A percentile compares a stretch with the other conserved stretches of the same genome.
phyloP scores from a whole-genome alignment of 1,139 yeast genomes.

The Blastobotrys indianensis region DNA sequence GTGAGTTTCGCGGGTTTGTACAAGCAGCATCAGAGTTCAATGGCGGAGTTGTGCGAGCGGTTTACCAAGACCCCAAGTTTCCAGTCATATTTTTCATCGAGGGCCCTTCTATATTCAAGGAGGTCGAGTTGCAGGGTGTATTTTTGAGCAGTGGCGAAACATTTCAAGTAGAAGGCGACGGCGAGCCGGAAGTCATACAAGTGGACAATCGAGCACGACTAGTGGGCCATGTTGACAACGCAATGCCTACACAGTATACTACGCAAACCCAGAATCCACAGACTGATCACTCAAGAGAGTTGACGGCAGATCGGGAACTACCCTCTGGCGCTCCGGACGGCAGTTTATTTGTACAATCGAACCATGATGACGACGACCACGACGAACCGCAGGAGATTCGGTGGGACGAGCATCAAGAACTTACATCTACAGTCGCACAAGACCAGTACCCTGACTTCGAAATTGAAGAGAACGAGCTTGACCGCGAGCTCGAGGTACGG shows the following conservation, averaged over 20 bases:
- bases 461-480: slow-evolving; percentile 9
- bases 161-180: slow-evolving; percentile 7
- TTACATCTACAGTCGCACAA: slow-evolving; percentile 2
- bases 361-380: slow-evolving; percentile 1
- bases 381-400: slow-evolving; percentile 7
- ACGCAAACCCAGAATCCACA: slow-evolving; percentile 4
- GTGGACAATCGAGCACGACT: background rate
- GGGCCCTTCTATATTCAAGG: slow-evolving; percentile 13
- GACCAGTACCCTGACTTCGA: slow-evolving; percentile 12
- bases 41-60: slow-evolving; percentile 12
- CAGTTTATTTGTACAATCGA: background rate
- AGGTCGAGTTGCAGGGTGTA: slow-evolving; percentile 16
- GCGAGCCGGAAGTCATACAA: background rate
- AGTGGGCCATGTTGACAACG: background rate
- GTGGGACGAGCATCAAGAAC: slow-evolving; percentile 8
- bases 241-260: background rate
- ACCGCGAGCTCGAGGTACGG: slow-evolving; percentile 13
- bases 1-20: slow-evolving; percentile 27
- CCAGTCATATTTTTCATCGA: slow-evolving; percentile 24
- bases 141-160: slow-evolving; percentile 18
- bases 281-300: background rate
- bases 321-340: too few relatives aligned
- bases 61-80: slow-evolving; percentile 22
- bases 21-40: slow-evolving; percentile 20
- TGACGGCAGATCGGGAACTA: background rate